Conservation (phyloP, 2,329 filamentous ascomycete species). For the Colletotrichum lini region DNA sequence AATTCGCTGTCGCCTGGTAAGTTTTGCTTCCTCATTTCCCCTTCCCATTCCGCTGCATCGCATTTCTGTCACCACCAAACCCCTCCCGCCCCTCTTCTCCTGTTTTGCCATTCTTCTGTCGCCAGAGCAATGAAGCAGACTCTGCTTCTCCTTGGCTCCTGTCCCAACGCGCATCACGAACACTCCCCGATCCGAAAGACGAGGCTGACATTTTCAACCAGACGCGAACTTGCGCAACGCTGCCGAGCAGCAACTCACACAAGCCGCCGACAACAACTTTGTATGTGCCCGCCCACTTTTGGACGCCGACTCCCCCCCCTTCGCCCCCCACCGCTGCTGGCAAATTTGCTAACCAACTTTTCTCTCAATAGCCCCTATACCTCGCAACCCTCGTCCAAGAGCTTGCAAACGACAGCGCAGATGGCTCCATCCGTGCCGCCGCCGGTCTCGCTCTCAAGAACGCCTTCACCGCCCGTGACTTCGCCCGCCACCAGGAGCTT, state of each 20-base stretch:
- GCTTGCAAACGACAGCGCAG: slow-evolving; percentile 89
- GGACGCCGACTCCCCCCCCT: slow-evolving; percentile 35
- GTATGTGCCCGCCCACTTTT: slow-evolving; percentile 67
- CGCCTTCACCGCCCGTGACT: slow-evolving; percentile 95
- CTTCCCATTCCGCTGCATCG: slow-evolving; percentile 34
- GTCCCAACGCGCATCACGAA: slow-evolving; percentile 29
- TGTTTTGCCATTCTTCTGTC: slow-evolving; percentile 8
- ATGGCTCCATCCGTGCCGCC: slow-evolving; percentile 89
- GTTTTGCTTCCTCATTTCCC: slow-evolving; percentile 48
- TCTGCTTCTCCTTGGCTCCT: slow-evolving; percentile 25
- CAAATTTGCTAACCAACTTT: slow-evolving; percentile 47
- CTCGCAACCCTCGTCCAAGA: slow-evolving; percentile 93
- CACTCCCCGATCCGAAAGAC: slow-evolving; percentile 19
- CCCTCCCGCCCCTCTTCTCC: slow-evolving; percentile 18
- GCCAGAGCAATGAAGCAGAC: slow-evolving; percentile 25
- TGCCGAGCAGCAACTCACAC: slow-evolving; percentile 93
- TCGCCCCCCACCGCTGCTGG: slow-evolving; percentile 29
- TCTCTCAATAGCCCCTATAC: slow-evolving; percentile 81
- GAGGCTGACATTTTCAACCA: slow-evolving; percentile 58
- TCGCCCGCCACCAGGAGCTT: slow-evolving; percentile 86
- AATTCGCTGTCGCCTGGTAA: slow-evolving; percentile 96
- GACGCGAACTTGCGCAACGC: slow-evolving; percentile 91
- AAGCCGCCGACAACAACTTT: slow-evolving; percentile 95
- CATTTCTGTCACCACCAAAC: slow-evolving; percentile 24
- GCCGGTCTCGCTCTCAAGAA: slow-evolving; percentile 98